Base-by-base conservation (phyloP, 2,329 filamentous ascomycete species). In the Colletotrichum paranaense region DNA sequence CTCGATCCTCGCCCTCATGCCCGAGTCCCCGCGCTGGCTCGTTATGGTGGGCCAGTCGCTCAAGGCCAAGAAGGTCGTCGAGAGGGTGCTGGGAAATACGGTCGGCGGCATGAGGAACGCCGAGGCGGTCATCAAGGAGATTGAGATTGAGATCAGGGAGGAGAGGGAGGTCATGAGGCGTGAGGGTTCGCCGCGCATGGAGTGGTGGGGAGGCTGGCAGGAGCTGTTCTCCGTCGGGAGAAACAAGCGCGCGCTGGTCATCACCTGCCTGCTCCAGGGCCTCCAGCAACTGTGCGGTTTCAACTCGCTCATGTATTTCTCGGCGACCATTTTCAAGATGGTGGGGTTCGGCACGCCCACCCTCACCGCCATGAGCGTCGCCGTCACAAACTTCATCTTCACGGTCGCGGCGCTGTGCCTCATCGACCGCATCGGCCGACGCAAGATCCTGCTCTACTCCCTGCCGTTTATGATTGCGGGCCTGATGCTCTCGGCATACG, bases 291-390 rank as follows among this genome's bases (percentile, higher is more conserved):
- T 97, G 1, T 97, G 94, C 78, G 95, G 94, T 1, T 97, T 97
- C 57, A 97, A 98, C 84, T 95, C 93, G 12, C 86, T 98, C 35
- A 97, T 97, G 94, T 97, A 97, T 82, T 97, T 95, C 80, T 95
- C 93, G 0, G 93, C 93, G 4, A 95, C 93, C 8, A 94, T 96
- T 35, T 96, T 96, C 79, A 88, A 90, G 3, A 87, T 95, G 38
- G 88, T 97, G 1, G 93, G 93, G 1, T 97, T 97, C 80, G 87
- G 88, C 55, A 93, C 91, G 68, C 94, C 95, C 5, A 97, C 94
- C 0, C 88, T 96, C 62, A 95, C 93, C 1, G 94, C 94, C 1
- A 88, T 97, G 72, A 92, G 91, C 2, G 93, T 98, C 16, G 95
- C 95, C 0, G 87, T 92, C 70, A 97, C 95, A 59, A 97, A 97